Conservation (phyloP, 208 protist species). For the Trypanosoma vivax region DNA sequence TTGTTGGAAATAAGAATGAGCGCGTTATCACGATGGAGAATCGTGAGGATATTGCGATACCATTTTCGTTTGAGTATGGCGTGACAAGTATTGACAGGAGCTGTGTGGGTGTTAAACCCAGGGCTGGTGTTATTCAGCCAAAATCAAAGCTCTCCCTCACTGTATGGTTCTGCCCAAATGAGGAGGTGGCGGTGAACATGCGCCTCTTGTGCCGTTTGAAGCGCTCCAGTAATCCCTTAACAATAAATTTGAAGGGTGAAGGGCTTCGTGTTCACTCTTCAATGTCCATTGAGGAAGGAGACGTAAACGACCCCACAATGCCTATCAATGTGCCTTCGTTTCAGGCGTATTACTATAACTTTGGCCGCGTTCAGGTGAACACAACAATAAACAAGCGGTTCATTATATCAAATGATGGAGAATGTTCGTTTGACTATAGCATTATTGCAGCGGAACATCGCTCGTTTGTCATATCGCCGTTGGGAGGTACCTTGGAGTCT, state of each 20-base stretch:
- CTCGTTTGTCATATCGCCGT: slow-evolving; percentile 46
- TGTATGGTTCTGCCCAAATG: slow-evolving; percentile 81
- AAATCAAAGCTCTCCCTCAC: slow-evolving; percentile 62
- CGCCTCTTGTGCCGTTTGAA: slow-evolving; percentile 88
- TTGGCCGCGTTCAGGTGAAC: slow-evolving; percentile 93
- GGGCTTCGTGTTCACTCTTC: slow-evolving; percentile 89
- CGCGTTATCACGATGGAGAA: slow-evolving; percentile 90
- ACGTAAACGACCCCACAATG: slow-evolving; percentile 12
- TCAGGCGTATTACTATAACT: slow-evolving; percentile 58
- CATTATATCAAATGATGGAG: slow-evolving; percentile 86
- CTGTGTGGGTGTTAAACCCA: slow-evolving; percentile 75
- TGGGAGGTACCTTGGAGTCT: slow-evolving; percentile 55
- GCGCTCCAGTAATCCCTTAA: slow-evolving; percentile 86
- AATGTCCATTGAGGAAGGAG: slow-evolving; percentile 60
- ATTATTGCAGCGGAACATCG: slow-evolving; percentile 35
- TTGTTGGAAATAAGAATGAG: slow-evolving; percentile 68
- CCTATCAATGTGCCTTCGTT: slow-evolving; percentile 27
- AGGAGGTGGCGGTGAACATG: slow-evolving; percentile 92
- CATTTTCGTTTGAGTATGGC: slow-evolving; percentile 87
- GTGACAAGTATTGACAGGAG: slow-evolving; percentile 30
- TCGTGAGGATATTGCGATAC: slow-evolving; percentile 89
- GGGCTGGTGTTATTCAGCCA: slow-evolving; percentile 69
- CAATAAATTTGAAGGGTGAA: slow-evolving; percentile 95
- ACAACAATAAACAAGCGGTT: slow-evolving; percentile 61
- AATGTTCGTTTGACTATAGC: slow-evolving; percentile 84